Percentiles rank a stretch among this genome's conserved stretches.
phyloP scores from a whole-genome alignment of 257 asterid genomes.

The Solanum chiquidenum region DNA sequence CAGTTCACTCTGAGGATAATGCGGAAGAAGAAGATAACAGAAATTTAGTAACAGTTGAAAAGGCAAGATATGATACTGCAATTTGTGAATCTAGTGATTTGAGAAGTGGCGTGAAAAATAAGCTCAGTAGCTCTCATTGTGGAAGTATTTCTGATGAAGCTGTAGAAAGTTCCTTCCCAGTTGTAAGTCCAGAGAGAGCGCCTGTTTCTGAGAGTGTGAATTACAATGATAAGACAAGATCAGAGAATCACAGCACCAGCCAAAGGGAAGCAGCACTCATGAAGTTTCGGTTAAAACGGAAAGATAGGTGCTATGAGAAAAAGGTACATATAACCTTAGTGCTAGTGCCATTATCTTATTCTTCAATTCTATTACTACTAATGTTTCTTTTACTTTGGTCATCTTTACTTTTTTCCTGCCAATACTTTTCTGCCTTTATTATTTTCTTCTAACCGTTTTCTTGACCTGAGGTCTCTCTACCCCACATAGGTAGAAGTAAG shows the following conservation, averaged over 20 bases:
- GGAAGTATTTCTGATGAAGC: constrained; percentile 42
- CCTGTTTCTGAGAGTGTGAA: constrained; percentile 25
- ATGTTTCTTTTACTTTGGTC: not conserved
- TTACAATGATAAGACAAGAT: not conserved
- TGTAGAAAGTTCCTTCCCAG: constrained; percentile 36
- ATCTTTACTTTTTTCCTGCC: not conserved
- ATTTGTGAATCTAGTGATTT: not conserved
- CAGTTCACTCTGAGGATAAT: constrained; percentile 29
- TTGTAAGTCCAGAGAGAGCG: constrained; percentile 37
- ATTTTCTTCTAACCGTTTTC: not conserved
- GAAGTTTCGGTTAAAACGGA: constrained; percentile 77
- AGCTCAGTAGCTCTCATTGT: constrained; percentile 23
- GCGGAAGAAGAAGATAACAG: not conserved
- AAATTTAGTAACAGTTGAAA: not conserved
- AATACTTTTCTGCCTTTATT: not conserved
- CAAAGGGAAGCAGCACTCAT: constrained; percentile 82
- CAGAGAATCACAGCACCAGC: constrained; percentile 24
- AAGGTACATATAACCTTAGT: constrained; percentile 37
- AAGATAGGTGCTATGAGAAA: constrained; percentile 93
- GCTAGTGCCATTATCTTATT: not conserved
- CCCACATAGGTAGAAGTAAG: not conserved
- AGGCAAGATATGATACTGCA: not conserved
- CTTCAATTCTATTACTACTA: not conserved
- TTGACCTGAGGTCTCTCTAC: not conserved
- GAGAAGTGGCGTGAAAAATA: constrained; percentile 9